Conservation (phyloP, 129 eudicot genomes). For the Kitagawia praeruptora region DNA sequence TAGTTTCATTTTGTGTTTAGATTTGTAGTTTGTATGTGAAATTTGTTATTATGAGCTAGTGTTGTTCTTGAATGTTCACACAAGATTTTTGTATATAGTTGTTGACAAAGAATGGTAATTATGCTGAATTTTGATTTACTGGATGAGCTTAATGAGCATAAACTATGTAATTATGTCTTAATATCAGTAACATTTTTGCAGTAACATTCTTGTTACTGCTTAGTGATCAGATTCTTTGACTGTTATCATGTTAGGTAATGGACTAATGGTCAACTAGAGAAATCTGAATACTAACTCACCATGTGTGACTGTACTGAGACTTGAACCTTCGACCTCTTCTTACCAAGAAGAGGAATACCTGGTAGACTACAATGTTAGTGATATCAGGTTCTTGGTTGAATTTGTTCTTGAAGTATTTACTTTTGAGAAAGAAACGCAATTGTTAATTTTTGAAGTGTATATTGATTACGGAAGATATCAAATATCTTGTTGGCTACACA, state of each 20-base stretch:
- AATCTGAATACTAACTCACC: background rate
- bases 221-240: background rate
- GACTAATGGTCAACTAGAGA: background rate
- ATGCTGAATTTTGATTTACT: background rate
- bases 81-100: background rate
- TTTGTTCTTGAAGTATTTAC: background rate
- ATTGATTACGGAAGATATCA: background rate
- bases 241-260: background rate
- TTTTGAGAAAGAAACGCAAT: background rate
- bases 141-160: constrained; percentile 8
- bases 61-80: background rate
- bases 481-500: background rate
- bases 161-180: constrained; percentile 13
- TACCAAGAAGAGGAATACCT: background rate
- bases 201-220: background rate
- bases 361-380: background rate
- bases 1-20: background rate
- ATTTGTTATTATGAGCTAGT: background rate
- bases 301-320: background rate
- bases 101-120: background rate
- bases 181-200: background rate
- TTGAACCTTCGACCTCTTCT: background rate
- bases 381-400: background rate
- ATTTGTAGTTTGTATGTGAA: background rate
- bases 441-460: no score